These are phyloP conservation scores for Suhomyces maxii DNA, from an alignment of 1,139 yeast genomes.

Conservation along the genomic window DNA sequence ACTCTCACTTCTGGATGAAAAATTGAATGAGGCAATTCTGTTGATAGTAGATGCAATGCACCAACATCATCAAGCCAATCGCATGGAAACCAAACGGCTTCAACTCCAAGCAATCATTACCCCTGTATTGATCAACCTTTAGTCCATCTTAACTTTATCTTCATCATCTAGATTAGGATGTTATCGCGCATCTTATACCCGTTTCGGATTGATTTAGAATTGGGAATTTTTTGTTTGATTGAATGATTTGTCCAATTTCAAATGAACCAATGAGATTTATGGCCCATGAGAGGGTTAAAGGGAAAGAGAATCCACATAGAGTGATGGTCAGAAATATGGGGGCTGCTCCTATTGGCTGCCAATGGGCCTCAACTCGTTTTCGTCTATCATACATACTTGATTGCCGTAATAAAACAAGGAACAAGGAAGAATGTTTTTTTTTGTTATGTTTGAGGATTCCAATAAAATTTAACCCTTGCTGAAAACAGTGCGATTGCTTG, in stretches of 20 bases:
- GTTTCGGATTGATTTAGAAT: neutral
- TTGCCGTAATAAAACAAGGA: constrained; percentile 10
- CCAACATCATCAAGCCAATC: too few relatives aligned
- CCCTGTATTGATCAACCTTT: neutral
- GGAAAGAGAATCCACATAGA: neutral
- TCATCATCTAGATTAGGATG: neutral
- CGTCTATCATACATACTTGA: constrained; percentile 9
- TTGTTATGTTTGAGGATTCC: constrained; percentile 11
- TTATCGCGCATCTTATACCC: neutral
- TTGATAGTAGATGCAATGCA: constrained; percentile 6
- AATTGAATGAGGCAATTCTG: constrained; percentile 7
- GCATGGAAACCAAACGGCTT: too few relatives aligned
- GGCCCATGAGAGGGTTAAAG: neutral
- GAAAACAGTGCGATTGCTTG: constrained; percentile 14
- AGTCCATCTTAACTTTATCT: neutral
- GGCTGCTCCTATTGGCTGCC: neutral
- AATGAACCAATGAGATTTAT: neutral
- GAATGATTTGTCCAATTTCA: neutral
- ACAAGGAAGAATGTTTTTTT: constrained; percentile 11
- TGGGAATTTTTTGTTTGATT: neutral
- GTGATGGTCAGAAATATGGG: neutral
- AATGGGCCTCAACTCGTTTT: neutral
- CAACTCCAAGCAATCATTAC: neutral
- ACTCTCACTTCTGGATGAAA: neutral
- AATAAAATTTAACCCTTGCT: constrained; percentile 12